These are phyloP conservation scores for Taxawa tesnikishii DNA, from an alignment of 2,329 filamentous ascomycete species.

Conservation along the genomic window DNA sequence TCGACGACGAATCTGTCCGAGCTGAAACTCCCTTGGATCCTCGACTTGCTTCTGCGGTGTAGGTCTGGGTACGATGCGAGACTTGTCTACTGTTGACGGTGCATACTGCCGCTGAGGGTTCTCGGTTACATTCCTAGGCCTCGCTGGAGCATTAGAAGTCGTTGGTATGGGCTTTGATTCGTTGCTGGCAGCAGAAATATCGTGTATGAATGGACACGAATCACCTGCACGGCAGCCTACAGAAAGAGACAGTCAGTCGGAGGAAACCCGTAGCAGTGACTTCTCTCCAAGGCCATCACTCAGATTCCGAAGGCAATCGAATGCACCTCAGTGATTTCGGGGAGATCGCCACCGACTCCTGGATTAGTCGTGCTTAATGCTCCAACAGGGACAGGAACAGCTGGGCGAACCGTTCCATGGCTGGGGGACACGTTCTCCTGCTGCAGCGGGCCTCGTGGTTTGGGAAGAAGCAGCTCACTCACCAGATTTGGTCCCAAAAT, in stretches of 20 bases:
- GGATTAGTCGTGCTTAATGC: no score
- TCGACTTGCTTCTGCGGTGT: constrained; percentile 50
- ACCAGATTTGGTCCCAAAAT: constrained; percentile 27
- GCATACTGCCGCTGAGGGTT: constrained; percentile 12
- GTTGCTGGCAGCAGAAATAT: constrained; percentile 12
- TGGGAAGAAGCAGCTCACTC: no score
- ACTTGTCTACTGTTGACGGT: constrained; percentile 23
- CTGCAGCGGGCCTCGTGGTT: no score
- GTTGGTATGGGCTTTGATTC: neutral
- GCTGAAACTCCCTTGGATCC: constrained; percentile 61
- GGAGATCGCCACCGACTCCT: no score
- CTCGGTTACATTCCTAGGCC: neutral
- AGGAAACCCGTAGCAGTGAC: no score
- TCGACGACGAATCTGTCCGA: constrained; percentile 58
- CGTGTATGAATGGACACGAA: constrained; percentile 39
- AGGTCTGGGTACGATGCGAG: constrained; percentile 51
- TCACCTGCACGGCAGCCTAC: constrained; percentile 41
- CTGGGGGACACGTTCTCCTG: no score
- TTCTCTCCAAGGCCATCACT: no score
- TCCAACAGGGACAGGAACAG: no score
- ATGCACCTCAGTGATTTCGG: no score
- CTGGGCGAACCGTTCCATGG: no score
- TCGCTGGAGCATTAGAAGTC: neutral
- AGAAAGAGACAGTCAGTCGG: no score
- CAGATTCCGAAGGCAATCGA: no score